Evolutionary conservation across 345 rosid species (phyloP).

Genomic region (Trapa incisa): DNA sequence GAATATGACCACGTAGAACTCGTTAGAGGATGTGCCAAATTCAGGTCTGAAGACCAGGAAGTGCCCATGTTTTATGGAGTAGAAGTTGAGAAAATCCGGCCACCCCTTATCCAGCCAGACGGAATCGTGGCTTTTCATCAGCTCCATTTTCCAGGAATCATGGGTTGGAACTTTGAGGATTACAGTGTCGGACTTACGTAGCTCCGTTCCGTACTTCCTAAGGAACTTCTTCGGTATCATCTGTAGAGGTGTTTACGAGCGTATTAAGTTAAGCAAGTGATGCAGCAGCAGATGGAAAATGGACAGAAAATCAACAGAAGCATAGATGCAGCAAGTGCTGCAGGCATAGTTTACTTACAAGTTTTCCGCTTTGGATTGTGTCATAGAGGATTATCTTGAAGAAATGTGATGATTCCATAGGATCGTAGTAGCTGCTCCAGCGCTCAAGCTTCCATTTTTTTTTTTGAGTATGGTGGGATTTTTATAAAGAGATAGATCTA

Average conservation of each 20-base stretch:
- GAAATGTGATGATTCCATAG: conserved; percentile 5
- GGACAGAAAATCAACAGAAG: too few relatives aligned
- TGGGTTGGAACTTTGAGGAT: conserved; percentile 10
- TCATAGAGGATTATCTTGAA: conserved; percentile 16
- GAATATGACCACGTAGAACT: conserved; percentile 8
- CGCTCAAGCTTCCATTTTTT: neutral
- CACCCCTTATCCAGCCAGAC: conserved; percentile 10
- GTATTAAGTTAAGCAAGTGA: too few relatives aligned
- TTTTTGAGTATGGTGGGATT: neutral
- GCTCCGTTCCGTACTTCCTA: conserved; percentile 8
- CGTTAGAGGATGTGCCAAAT: neutral
- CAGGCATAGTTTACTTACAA: neutral
- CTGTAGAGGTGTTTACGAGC: conserved; percentile 4
- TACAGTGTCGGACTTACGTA: neutral
- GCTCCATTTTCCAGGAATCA: conserved; percentile 11
- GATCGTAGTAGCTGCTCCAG: neutral
- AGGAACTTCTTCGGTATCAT: conserved; percentile 14
- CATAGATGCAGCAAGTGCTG: too few relatives aligned
- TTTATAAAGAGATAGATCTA: too few relatives aligned
- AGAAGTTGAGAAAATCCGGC: conserved; percentile 7
- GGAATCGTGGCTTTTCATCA: neutral
- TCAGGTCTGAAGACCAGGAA: conserved; percentile 8
- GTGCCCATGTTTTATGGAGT: conserved; percentile 9
- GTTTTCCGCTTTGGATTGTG: conserved; percentile 4
- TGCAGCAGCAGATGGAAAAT: too few relatives aligned